phyloP scores from a whole-genome alignment of 768 basidiomycete species.

The Suillus sp. region DNA sequence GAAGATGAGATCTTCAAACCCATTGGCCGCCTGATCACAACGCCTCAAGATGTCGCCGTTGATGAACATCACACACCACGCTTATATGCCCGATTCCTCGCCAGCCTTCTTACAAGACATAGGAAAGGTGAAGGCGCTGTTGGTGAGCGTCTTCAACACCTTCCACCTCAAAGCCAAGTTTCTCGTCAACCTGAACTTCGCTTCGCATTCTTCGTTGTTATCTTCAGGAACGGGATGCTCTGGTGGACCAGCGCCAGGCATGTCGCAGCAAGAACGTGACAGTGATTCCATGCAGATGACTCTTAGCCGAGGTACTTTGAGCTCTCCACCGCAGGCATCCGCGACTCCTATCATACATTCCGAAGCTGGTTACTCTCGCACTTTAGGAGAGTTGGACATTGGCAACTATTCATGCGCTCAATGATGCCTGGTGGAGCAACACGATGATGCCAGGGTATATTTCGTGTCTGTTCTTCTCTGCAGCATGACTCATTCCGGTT shows the following conservation, averaged over 20 bases:
- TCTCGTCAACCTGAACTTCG: slow-evolving; percentile 17
- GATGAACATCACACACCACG: slow-evolving; percentile 82
- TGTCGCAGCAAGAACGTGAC: slow-evolving; percentile 23
- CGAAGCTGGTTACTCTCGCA: slow-evolving; percentile 48
- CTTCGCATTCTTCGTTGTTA: slow-evolving; percentile 33
- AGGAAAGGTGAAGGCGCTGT: slow-evolving; percentile 64
- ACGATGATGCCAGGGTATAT: slow-evolving; percentile 86
- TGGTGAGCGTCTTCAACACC: slow-evolving; percentile 53
- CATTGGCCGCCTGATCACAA: slow-evolving; percentile 73
- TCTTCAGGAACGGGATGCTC: slow-evolving; percentile 28
- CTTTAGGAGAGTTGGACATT: slow-evolving; percentile 54
- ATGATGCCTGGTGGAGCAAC: slow-evolving; percentile 72
- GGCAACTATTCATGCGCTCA: slow-evolving; percentile 73
- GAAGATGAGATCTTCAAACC: slow-evolving; percentile 72
- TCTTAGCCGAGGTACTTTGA: slow-evolving; percentile 14
- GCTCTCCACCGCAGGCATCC: not conserved
- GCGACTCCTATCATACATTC: not conserved
- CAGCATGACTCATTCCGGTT: slow-evolving; percentile 19
- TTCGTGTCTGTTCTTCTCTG: not conserved
- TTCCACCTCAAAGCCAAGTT: slow-evolving; percentile 46
- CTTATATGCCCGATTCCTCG: slow-evolving; percentile 78
- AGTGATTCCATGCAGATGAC: slow-evolving; percentile 35
- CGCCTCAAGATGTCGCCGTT: slow-evolving; percentile 71
- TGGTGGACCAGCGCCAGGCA: slow-evolving; percentile 17
- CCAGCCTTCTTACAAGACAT: slow-evolving; percentile 67